These are phyloP conservation scores for Porpolomopsis calyptriformis DNA, from an alignment of 768 basidiomycete species.

Conservation along the genomic window DNA sequence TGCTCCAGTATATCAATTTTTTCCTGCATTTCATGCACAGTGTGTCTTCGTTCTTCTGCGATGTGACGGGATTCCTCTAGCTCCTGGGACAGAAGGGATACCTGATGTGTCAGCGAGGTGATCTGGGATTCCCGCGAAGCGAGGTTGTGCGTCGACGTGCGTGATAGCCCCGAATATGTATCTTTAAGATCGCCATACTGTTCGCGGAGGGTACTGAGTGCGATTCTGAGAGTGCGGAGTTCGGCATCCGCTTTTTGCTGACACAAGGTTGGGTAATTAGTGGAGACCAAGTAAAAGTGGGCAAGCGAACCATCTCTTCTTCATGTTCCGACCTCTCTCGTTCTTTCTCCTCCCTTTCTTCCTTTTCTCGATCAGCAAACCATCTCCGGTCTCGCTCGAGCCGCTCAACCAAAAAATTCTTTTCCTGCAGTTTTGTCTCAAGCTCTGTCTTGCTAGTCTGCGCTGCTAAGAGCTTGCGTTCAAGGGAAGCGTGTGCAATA, in stretches of 20 bases:
- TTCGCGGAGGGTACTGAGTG: slow-evolving; percentile 41
- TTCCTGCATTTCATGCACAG: slow-evolving; percentile 35
- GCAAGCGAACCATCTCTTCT: slow-evolving; percentile 47
- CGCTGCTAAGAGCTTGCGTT: slow-evolving; percentile 54
- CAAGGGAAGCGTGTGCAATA: slow-evolving; percentile 51
- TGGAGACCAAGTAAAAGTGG: not conserved
- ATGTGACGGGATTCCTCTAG: slow-evolving; percentile 30
- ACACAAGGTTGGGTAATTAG: slow-evolving; percentile 1
- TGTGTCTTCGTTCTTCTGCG: slow-evolving; percentile 31
- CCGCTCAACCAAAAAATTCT: slow-evolving; percentile 48
- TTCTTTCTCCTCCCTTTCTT: slow-evolving; percentile 61
- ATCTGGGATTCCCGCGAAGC: slow-evolving; percentile 43
- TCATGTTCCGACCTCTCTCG: slow-evolving; percentile 37
- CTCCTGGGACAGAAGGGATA: slow-evolving; percentile 37
- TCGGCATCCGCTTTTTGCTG: slow-evolving; percentile 43
- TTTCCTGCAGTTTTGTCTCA: slow-evolving; percentile 59
- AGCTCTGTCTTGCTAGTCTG: slow-evolving; percentile 55
- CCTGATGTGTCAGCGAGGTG: slow-evolving; percentile 35
- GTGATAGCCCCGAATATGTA: slow-evolving; percentile 36
- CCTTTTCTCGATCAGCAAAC: slow-evolving; percentile 56
- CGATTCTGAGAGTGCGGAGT: slow-evolving; percentile 38
- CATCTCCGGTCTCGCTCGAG: slow-evolving; percentile 63
- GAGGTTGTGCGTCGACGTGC: slow-evolving; percentile 38
- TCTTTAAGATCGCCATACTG: slow-evolving; percentile 55
- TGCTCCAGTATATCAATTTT: slow-evolving; percentile 37